Evolutionary conservation across 305 asterid genomes (phyloP), one percentile per base, ranked within the genome.

Genomic region (Solanum hybrid): DNA sequence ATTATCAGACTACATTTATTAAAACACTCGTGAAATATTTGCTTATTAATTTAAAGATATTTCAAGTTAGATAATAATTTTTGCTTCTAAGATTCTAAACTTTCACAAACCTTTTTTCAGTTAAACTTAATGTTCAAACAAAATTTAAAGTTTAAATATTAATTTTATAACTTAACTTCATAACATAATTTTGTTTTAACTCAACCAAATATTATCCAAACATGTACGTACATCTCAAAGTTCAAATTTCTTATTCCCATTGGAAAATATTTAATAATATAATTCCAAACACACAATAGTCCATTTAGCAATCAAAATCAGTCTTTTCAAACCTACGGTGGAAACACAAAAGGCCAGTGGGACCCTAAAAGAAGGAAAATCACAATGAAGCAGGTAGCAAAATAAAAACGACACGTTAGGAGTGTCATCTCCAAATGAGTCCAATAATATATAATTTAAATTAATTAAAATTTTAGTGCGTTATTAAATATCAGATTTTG

Each of bases 401-500:
- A 57, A 17, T 57, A 0, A 6, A 17, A 57, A 57, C 10, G 10
- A 51, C 1, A 1, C 0, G 2, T 17, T 6, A 17, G 1, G 0
- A 57, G 10, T 6, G 2, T 57, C 4, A 17, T 17, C 5, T 17
- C 0, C 24, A 17, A 61, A 61, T 61, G 2, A 61, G 0, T 7
- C 10, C 1, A 51, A 51, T 51, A 51, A 1, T 51, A 51, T 15
- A 51, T 1, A 17, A 6, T 17, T 57, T 17, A 57, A 57, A 2
- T 51, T 2, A 57, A 0, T 57, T 57, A 0, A 57, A 51, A 51
- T 2, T 51, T 15, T 15, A 51, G 0, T 51, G 0, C 1, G 3
- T 0, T 15, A 51, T 2, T 51, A 51, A 15, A 2, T 2, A 51
- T 51, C 9, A 6, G 0, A 2, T 45, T 13, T 45, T 51, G 0